A percentile compares a stretch with the other conserved stretches of the same genome.
phyloP scores from a whole-genome alignment of 2,329 filamentous ascomycete species.

The Hypomyces rosellus region DNA sequence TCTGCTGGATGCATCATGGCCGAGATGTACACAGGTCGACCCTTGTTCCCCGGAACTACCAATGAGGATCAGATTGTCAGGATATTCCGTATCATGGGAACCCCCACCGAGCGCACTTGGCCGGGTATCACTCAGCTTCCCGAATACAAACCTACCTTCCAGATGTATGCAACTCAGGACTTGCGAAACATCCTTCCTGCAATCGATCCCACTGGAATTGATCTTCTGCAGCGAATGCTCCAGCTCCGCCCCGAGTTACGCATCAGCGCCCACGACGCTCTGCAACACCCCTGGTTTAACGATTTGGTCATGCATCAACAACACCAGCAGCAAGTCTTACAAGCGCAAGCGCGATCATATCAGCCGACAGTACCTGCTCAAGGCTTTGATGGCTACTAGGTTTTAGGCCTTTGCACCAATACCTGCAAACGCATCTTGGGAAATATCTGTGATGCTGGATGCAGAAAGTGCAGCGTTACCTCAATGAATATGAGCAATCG shows the following conservation, averaged over 20 bases:
- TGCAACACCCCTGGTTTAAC: slow-evolving; percentile 89
- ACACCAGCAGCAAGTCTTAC: slow-evolving; percentile 31
- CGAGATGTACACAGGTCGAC: slow-evolving; percentile 96
- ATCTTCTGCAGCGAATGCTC: slow-evolving; percentile 83
- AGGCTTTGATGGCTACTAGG: slow-evolving; percentile 31
- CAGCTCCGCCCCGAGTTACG: slow-evolving; percentile 88
- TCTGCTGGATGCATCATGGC: slow-evolving; percentile 99
- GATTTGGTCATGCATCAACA: slow-evolving; percentile 56
- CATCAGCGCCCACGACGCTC: slow-evolving; percentile 77
- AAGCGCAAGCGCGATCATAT: slow-evolving; percentile 36
- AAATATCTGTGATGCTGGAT: not conserved
- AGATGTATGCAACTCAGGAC: slow-evolving; percentile 90
- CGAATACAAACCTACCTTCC: slow-evolving; percentile 96
- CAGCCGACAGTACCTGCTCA: slow-evolving; percentile 34
- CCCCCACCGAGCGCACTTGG: slow-evolving; percentile 91
- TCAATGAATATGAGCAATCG: too few relatives aligned
- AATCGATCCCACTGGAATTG: slow-evolving; percentile 80
- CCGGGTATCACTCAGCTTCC: slow-evolving; percentile 90
- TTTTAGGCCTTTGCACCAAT: not conserved
- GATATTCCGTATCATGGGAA: slow-evolving; percentile 98
- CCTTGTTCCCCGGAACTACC: slow-evolving; percentile 92
- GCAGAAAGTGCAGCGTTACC: not conserved
- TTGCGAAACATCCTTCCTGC: slow-evolving; percentile 80
- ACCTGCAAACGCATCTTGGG: not conserved
- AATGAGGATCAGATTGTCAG: slow-evolving; percentile 97